Percentiles rank a stretch among this genome's conserved stretches.
Conservation (phyloP, 1,284 basidiomycete genomes). For the Coriolopsis trogii region DNA sequence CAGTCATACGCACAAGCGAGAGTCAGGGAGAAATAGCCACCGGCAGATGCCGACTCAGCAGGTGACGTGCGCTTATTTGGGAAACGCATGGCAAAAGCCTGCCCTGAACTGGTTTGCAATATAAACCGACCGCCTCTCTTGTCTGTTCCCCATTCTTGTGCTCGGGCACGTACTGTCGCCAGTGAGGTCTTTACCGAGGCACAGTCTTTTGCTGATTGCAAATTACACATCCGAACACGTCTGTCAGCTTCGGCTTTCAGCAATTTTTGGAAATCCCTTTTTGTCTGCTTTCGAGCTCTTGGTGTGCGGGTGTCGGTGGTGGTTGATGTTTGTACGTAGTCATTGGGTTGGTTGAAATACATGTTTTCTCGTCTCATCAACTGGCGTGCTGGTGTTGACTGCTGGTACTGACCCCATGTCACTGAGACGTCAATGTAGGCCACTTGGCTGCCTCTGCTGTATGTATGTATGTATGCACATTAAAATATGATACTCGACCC, state of each 20-base stretch:
- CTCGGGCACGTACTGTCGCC: constrained; percentile 88
- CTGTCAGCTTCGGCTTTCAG: constrained; percentile 39
- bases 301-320: not conserved
- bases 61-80: too few relatives aligned
- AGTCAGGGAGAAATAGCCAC: too few relatives aligned
- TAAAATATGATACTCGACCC: too few relatives aligned
- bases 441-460: too few relatives aligned
- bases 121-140: not conserved
- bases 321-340: not conserved
- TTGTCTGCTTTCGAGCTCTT: constrained; percentile 67
- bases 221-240: constrained; percentile 59
- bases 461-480: too few relatives aligned
- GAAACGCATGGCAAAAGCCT: not conserved
- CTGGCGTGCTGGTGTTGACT: too few relatives aligned
- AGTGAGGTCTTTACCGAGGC: constrained; percentile 84
- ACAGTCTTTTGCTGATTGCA: constrained; percentile 93
- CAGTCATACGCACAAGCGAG: too few relatives aligned
- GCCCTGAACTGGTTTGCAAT: not conserved
- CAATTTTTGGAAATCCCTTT: constrained; percentile 50
- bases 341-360: too few relatives aligned
- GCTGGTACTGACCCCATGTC: too few relatives aligned
- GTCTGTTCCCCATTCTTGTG: constrained; percentile 65
- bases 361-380: too few relatives aligned
- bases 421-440: too few relatives aligned
- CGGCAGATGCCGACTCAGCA: too few relatives aligned